phyloP scores from a whole-genome alignment of 2,329 filamentous ascomycete species.

The Nemania diffusa region DNA sequence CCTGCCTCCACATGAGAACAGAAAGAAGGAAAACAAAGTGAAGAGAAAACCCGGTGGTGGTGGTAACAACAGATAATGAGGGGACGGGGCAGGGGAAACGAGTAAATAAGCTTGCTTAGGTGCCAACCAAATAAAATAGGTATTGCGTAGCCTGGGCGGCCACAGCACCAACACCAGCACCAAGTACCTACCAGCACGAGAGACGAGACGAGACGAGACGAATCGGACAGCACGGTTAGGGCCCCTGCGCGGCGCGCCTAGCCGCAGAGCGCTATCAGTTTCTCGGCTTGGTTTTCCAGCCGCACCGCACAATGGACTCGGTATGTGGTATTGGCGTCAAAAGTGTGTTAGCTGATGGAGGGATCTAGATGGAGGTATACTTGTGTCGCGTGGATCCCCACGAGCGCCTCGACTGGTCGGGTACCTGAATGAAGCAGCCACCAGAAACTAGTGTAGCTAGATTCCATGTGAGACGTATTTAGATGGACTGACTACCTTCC shows the following conservation, averaged over 20 bases:
- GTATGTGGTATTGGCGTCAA: constrained; percentile 32
- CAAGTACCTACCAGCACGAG: background rate
- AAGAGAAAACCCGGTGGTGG: constrained; percentile 4
- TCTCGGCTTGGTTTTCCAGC: constrained; percentile 34
- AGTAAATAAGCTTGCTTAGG: constrained; percentile 25
- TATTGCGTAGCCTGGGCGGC: constrained; percentile 3
- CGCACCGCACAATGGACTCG: constrained; percentile 33
- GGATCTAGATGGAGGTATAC: constrained; percentile 26
- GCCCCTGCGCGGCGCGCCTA: constrained; percentile 29
- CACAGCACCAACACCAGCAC: background rate
- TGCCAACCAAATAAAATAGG: constrained; percentile 20
- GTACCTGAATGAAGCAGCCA: constrained; percentile 17
- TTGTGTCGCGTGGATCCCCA: constrained; percentile 30
- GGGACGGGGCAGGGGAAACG: background rate
- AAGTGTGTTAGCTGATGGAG: constrained; percentile 33
- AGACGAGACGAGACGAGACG: background rate
- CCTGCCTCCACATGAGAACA: constrained; percentile 17
- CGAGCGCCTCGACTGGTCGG: constrained; percentile 25
- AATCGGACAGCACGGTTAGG: constrained; percentile 21
- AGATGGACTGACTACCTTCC: background rate
- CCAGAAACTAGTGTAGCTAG: constrained; percentile 3
- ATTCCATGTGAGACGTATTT: background rate
- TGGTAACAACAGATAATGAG: background rate
- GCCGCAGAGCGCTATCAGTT: constrained; percentile 37
- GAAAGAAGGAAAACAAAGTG: constrained; percentile 15